phyloP scores from a whole-genome alignment of 176 grass and related monocot genomes.

The Aegilops umbellulata region DNA sequence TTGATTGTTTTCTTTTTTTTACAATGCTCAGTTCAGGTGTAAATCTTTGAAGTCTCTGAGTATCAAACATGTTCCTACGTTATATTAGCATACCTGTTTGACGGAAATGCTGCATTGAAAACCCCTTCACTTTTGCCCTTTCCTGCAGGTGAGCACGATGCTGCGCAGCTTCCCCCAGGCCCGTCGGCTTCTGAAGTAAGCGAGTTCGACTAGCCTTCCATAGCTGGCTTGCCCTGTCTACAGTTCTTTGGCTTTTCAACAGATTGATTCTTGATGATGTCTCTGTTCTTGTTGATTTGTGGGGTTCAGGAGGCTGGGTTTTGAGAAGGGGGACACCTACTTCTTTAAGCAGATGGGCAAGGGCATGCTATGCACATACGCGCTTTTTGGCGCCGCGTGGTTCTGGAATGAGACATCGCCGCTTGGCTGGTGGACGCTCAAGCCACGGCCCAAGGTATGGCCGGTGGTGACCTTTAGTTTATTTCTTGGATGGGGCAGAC shows the following conservation, averaged over 20 bases:
- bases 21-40: too few species aligned
- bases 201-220: too few species aligned
- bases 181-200: slow-evolving; percentile 57
- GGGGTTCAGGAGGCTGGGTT: slow-evolving; percentile 48
- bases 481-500: not conserved
- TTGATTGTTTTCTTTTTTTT: too few species aligned
- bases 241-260: not conserved
- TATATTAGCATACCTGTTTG: not conserved
- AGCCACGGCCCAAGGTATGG: slow-evolving; percentile 67
- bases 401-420: slow-evolving; percentile 82
- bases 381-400: slow-evolving; percentile 56
- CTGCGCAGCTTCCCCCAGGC: slow-evolving; percentile 46
- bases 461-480: not conserved
- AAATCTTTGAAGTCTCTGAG: too few species aligned
- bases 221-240: not conserved
- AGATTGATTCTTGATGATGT: not conserved
- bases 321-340: slow-evolving; percentile 69
- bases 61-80: too few species aligned
- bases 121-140: not conserved
- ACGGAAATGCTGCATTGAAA: slow-evolving; percentile 1
- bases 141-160: slow-evolving; percentile 28
- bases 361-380: slow-evolving; percentile 69
- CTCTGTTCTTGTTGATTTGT: not conserved
- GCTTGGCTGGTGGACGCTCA: slow-evolving; percentile 83
- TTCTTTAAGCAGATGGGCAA: slow-evolving; percentile 90